Evolutionary conservation across 257 asterid genomes (phyloP).

Genomic region (Galeopsis tetrahit): DNA sequence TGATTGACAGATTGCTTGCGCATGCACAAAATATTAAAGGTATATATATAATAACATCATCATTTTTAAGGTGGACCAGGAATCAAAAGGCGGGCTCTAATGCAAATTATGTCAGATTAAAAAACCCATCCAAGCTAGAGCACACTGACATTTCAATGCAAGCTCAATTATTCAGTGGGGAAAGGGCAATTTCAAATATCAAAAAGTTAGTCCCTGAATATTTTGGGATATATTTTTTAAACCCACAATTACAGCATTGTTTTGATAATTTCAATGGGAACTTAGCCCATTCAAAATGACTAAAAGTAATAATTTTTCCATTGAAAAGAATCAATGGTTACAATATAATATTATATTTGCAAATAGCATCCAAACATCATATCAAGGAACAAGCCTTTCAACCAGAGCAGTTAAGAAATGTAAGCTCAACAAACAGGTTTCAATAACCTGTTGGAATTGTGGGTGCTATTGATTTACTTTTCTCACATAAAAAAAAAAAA

Average conservation of each 20-base stretch:
- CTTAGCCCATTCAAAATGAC: not conserved
- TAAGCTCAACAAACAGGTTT: conserved; percentile 18
- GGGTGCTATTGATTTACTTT: conserved; percentile 19
- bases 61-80: not conserved
- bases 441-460: not conserved
- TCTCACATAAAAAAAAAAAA: not conserved
- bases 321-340: not conserved
- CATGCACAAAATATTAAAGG: not conserved
- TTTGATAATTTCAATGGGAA: conserved; percentile 2
- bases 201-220: not conserved
- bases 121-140: not conserved
- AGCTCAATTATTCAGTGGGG: not conserved
- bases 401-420: conserved; percentile 11
- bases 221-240: not conserved
- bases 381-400: not conserved
- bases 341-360: conserved; percentile 10
- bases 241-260: not conserved
- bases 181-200: conserved; percentile 2
- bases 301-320: not conserved
- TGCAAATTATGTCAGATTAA: not conserved
- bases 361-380: not conserved
- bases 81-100: not conserved
- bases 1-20: not conserved
- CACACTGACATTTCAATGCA: conserved; percentile 10
- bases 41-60: not conserved